Percentiles rank a stretch among this genome's conserved stretches.
Evolutionary conservation across 257 asterid genomes (phyloP).

Genomic region (Primulina eburnea): DNA sequence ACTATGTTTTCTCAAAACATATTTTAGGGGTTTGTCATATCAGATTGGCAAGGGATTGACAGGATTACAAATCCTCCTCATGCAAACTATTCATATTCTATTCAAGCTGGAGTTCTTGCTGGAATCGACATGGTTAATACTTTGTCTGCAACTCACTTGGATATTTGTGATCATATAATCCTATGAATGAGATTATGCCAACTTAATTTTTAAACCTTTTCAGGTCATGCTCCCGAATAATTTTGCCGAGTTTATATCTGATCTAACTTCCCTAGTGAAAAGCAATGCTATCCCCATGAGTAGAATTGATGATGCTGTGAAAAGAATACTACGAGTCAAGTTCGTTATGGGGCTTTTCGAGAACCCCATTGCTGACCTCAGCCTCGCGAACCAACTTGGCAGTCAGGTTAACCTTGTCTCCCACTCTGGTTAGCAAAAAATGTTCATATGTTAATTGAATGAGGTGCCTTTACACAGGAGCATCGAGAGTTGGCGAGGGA

Average conservation of each 20-base stretch:
- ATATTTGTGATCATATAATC: no score
- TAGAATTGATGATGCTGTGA: slow-evolving; percentile 40
- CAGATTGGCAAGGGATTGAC: slow-evolving; percentile 63
- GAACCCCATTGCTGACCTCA: slow-evolving; percentile 37
- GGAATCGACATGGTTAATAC: slow-evolving; percentile 65
- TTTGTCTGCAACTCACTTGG: neutral
- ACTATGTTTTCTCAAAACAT: neutral
- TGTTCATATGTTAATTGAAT: neutral
- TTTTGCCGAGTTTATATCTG: slow-evolving; percentile 32
- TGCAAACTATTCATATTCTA: slow-evolving; percentile 52
- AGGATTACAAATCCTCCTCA: slow-evolving; percentile 44
- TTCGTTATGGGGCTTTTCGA: slow-evolving; percentile 45
- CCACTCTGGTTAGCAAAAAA: neutral
- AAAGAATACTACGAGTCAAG: slow-evolving; percentile 40
- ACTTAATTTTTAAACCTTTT: slow-evolving; percentile 17
- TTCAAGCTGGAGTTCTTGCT: slow-evolving; percentile 49
- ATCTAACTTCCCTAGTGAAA: slow-evolving; percentile 38
- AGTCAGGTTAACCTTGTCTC: slow-evolving; percentile 29
- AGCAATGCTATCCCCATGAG: slow-evolving; percentile 32
- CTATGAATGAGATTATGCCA: slow-evolving; percentile 4
- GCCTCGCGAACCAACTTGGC: slow-evolving; percentile 37
- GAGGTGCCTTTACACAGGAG: slow-evolving; percentile 32
- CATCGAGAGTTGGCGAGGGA: slow-evolving; percentile 57
- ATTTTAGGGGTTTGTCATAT: slow-evolving; percentile 55
- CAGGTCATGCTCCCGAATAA: slow-evolving; percentile 40